phyloP scores from a whole-genome alignment of 169 alveolate species.

The Miamiensis avidus region DNA sequence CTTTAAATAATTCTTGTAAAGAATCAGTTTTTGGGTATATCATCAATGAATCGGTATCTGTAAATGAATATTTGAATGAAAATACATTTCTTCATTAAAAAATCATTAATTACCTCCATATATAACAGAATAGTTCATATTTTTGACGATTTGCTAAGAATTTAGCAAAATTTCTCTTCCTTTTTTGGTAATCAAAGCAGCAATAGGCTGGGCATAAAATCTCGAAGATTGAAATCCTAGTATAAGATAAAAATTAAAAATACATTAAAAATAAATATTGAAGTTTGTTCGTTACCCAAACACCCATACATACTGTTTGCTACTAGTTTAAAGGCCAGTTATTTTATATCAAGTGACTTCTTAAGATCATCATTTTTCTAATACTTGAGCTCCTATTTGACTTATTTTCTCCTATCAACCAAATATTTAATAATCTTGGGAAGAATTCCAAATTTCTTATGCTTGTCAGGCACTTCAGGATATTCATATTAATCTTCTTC shows the following conservation, averaged over 20 bases:
- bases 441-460: constrained; percentile 39
- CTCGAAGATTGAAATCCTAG: constrained; percentile 97
- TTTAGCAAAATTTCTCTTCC: constrained; percentile 89
- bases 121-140: constrained; percentile 90
- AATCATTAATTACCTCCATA: constrained; percentile 86
- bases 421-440: constrained; percentile 74
- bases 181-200: constrained; percentile 96
- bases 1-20: constrained; percentile 83
- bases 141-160: constrained; percentile 93
- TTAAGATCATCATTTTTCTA: constrained; percentile 77
- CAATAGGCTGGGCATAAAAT: constrained; percentile 97
- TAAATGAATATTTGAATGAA: too few species aligned
- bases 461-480: background rate
- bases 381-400: constrained; percentile 63
- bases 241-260: too few species aligned
- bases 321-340: constrained; percentile 96
- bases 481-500: constrained; percentile 63
- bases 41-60: constrained; percentile 99
- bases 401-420: constrained; percentile 82
- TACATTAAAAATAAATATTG: too few species aligned
- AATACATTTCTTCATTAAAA: too few species aligned
- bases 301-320: constrained; percentile 99
- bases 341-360: constrained; percentile 89
- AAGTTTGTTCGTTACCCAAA: too few species aligned
- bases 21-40: constrained; percentile 91